Conservation (phyloP, 495 filamentous ascomycete genomes). For the Penicillium cataractarum region DNA sequence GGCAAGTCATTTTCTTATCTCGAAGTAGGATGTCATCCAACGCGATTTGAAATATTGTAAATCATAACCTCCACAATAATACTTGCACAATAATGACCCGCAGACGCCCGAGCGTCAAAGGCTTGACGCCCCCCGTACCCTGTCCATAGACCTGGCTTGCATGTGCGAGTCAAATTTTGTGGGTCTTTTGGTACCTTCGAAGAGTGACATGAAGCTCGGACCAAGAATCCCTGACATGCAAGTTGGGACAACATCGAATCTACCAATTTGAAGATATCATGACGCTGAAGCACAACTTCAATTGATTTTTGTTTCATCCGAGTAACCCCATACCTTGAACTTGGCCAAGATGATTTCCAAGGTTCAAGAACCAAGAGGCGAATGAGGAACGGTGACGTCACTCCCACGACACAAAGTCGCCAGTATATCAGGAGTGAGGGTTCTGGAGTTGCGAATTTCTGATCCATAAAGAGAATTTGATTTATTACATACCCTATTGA, state of each 20-base stretch:
- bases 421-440: not conserved
- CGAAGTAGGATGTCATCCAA: not conserved
- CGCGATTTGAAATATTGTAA: not conserved
- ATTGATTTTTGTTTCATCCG: not conserved
- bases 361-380: not conserved
- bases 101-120: not conserved
- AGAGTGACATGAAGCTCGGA: not conserved
- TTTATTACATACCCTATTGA: not conserved
- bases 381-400: slow-evolving; percentile 3
- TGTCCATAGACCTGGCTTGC: not conserved
- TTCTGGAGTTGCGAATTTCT: not conserved
- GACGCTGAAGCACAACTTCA: not conserved
- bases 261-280: not conserved
- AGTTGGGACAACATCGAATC: not conserved
- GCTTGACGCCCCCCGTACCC: not conserved
- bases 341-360: not conserved
- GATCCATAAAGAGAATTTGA: not conserved
- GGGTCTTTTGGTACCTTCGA: not conserved
- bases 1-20: not conserved
- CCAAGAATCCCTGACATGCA: not conserved
- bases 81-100: not conserved
- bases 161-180: not conserved
- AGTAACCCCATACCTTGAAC: not conserved
- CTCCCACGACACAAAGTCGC: not conserved
- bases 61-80: not conserved